Base-by-base conservation (phyloP, 805 yeast genomes). In the Myxozyma neotropica region DNA sequence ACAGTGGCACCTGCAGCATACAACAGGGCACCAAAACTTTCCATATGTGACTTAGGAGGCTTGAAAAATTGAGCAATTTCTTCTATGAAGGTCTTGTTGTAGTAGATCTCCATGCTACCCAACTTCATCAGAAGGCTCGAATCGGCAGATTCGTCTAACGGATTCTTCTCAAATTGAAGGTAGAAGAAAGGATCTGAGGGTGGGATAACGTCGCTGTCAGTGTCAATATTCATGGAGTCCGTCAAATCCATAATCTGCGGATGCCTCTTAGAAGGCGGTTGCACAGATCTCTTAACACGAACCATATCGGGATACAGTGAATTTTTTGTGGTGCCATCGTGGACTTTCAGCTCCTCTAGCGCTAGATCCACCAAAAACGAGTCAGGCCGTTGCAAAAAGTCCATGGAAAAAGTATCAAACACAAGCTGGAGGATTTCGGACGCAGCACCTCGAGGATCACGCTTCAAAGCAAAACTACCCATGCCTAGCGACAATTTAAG, bases 1-100 rank as follows among this genome's bases (percentile, higher is more conserved):
- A 94, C 87, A 0, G 97, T 92, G 0, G 92, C 89, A 63, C 92
- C 96, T 0, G 99, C 99, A 0, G 97, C 98, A 72, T 83, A 86
- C 83, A 94, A 83, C 26, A 95, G 83, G 8, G 94, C 94, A 38
- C 91, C 93, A 23, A 94, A 84, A 0, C 97, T 91, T 69, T 92
- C 96, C 57, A 85, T 78, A 67, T 92, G 96, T 27, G 84, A 84
- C 59, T 84, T 84, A 21, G 97, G 96, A 1, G 97, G 96, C 49
- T 81, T 84, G 78, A 94, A 94, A 69, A 95, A 93, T 58, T 72
- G 75, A 15, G 82, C 79, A 51, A 94, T 78, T 58, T 84, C 87
- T 67, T 91, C 94, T 31, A 93, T 78, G 66, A 94, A 88, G 45
- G 78, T 80, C n/a, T 89, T 87, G 72, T 93, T 92, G 72, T 94